phyloP scores from a whole-genome alignment of 495 filamentous ascomycete genomes.

The Neurospora sp. region DNA sequence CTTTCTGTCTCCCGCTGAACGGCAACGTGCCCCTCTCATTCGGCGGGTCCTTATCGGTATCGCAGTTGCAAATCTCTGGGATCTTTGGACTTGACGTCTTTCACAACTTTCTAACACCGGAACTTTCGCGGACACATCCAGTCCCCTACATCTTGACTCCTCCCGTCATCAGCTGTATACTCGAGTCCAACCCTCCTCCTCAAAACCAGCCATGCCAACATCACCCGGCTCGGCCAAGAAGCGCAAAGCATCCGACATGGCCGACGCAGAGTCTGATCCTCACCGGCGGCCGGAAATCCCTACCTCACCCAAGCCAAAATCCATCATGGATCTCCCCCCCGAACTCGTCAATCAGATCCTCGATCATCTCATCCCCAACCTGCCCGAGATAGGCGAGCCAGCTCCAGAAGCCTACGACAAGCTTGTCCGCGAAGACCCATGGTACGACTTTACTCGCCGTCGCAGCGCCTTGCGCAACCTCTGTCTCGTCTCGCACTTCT shows the following conservation, averaged over 20 bases:
- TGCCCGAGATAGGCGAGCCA: constrained; percentile 23
- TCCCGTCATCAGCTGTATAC: not conserved
- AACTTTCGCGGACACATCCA: not conserved
- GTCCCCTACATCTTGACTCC: not conserved
- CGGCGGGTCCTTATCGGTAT: not conserved
- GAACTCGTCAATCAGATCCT: constrained; percentile 18
- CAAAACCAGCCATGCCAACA: not conserved
- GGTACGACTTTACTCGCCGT: constrained; percentile 21
- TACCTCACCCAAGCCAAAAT: not conserved
- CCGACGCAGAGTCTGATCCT: not conserved
- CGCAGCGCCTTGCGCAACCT: constrained; percentile 19
- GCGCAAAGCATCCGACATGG: not conserved
- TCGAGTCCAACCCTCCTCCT: not conserved
- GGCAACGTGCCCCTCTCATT: not conserved
- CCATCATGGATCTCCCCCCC: constrained; percentile 9
- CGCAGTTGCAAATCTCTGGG: not conserved
- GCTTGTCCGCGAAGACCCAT: constrained; percentile 20
- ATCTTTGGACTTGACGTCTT: not conserved
- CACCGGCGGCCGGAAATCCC: not conserved
- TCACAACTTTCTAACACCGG: not conserved
- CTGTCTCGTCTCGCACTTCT: constrained; percentile 13
- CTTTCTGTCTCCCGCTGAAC: not conserved
- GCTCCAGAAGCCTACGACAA: constrained; percentile 19
- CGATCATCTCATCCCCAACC: constrained; percentile 12
- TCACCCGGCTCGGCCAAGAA: not conserved